Base-by-base conservation (phyloP, 169 alveolate genomes). In the Sarcocystis neurona region DNA sequence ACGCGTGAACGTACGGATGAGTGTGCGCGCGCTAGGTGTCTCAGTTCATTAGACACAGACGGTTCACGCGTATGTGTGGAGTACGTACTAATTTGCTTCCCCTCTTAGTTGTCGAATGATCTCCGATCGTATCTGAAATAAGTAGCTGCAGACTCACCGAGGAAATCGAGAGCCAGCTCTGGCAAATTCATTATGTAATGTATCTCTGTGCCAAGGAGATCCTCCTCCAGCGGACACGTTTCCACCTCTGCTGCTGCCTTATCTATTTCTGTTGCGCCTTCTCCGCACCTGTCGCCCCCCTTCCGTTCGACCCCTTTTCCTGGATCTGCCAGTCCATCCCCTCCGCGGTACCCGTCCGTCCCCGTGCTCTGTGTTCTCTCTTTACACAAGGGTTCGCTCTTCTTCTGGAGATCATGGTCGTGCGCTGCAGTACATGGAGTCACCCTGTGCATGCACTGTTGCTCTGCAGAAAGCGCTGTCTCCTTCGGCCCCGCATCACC, bases 121-220 rank as follows among this genome's bases (percentile, higher is more conserved):
- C n/a, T 8, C 60, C 8, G n/a, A 50, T 50, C 60, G 6, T 5
- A 63, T 63, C 32, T 32, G 79, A 20, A 20, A 20, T n/a, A 32
- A 68, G 18, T 15, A 68, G 79, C 27, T 39, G 37, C 56, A 46
- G 41, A 43, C 89, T 18, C 32, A 96, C 97, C 97, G 68, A 97
- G 93, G 90, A 96, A 97, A 53, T 95, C 97, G 47, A 96, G 89
- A 23, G 98, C 97, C 66, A 92, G 93, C 92, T 95, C 96, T 10
- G 98, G 98, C 75, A 97, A 91, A 92, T 97, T 97, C 98, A 97
- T 97, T 84, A 96, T 88, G 84, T 96, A 94, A 74, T 97, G 98
- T 48, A 94, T 92, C 58, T 93, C 96, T 27, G 3, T 34, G 70
- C 70, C 70, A 18, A 8, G 60, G 27, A 18, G 27, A 6, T 58